Evolutionary conservation across 495 filamentous ascomycete genomes (phyloP).

Genomic region (Aspergillus cavernicola): DNA sequence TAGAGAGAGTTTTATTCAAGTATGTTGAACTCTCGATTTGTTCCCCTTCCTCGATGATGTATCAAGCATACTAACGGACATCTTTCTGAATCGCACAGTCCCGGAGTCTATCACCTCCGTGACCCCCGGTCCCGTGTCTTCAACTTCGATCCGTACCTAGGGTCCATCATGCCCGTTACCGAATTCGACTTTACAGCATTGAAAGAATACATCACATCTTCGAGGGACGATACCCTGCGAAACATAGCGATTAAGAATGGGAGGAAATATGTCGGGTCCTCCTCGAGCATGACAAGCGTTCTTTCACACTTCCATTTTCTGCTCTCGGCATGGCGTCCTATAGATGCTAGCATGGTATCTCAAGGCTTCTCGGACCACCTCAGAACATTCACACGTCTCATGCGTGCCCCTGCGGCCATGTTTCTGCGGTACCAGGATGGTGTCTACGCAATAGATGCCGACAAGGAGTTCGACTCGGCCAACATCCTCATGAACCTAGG

Average conservation of each 20-base stretch:
- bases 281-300: slow-evolving; percentile 89
- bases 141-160: slow-evolving; percentile 94
- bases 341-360: slow-evolving; percentile 65
- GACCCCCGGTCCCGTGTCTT: slow-evolving; percentile 84
- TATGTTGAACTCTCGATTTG: slow-evolving; percentile 23
- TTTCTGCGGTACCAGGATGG: slow-evolving; percentile 84
- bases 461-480: slow-evolving; percentile 84
- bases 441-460: slow-evolving; percentile 92
- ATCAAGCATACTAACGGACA: slow-evolving; percentile 10
- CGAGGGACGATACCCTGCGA: slow-evolving; percentile 67
- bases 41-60: not conserved
- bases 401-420: slow-evolving; percentile 68
- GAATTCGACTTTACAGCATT: slow-evolving; percentile 91
- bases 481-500: slow-evolving; percentile 88
- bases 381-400: slow-evolving; percentile 65
- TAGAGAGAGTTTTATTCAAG: slow-evolving; percentile 94
- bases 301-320: slow-evolving; percentile 91
- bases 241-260: slow-evolving; percentile 56
- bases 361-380: slow-evolving; percentile 56
- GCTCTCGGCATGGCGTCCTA: slow-evolving; percentile 73
- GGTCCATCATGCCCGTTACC: slow-evolving; percentile 81
- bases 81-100: slow-evolving; percentile 34
- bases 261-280: slow-evolving; percentile 92
- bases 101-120: slow-evolving; percentile 86
- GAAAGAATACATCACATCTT: slow-evolving; percentile 83